These are phyloP conservation scores for Oropetium thomaeum DNA, from an alignment of 176 grass and related monocot genomes.

Conservation along the genomic window DNA sequence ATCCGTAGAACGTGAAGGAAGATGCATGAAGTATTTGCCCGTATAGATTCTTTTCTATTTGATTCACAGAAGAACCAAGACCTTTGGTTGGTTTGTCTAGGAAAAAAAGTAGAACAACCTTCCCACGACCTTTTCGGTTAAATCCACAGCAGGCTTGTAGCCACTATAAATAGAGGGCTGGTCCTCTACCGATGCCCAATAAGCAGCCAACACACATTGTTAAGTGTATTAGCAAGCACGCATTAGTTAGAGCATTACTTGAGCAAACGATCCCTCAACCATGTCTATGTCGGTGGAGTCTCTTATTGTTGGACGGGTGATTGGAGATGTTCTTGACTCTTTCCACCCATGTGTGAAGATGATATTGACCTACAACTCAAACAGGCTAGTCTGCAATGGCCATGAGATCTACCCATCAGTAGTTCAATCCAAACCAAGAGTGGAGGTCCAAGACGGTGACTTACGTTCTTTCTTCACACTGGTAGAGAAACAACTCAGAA, in stretches of 20 bases:
- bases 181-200: conserved; percentile 32
- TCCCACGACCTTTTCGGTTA: conserved; percentile 35
- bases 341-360: conserved; percentile 85
- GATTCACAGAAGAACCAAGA: conserved; percentile 26
- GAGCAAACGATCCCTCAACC: conserved; percentile 21
- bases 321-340: conserved; percentile 88
- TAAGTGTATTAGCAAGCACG: conserved; percentile 12
- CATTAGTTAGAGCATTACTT: conserved; percentile 21
- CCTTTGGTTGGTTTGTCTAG: conserved; percentile 18
- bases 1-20: conserved; percentile 16
- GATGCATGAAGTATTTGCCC: conserved; percentile 6
- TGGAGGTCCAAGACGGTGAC: conserved; percentile 72
- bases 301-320: conserved; percentile 73
- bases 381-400: conserved; percentile 82
- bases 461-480: conserved; percentile 88
- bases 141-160: conserved; percentile 20
- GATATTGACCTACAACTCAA: conserved; percentile 73
- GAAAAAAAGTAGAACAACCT: conserved; percentile 15
- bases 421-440: conserved; percentile 58
- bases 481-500: conserved; percentile 39
- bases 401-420: conserved; percentile 82
- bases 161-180: conserved; percentile 55
- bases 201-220: conserved; percentile 24
- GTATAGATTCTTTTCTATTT: conserved; percentile 22
- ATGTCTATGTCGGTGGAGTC: conserved; percentile 79